phyloP scores from a whole-genome alignment of 1,139 yeast genomes.

The Candida sanyaensis region DNA sequence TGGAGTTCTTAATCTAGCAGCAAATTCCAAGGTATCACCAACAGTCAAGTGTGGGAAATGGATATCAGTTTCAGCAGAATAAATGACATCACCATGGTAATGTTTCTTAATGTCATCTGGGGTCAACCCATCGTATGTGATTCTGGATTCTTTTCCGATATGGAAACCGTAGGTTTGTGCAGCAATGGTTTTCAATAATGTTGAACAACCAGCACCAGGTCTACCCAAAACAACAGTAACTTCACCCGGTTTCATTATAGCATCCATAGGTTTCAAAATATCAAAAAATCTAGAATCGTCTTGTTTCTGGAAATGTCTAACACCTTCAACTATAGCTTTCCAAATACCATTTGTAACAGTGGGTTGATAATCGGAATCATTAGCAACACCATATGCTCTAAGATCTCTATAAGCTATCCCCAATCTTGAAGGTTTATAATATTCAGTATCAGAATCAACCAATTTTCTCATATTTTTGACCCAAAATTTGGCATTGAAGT shows the following conservation, averaged over 20 bases:
- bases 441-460: slow-evolving; percentile 56
- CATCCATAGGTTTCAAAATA: slow-evolving; percentile 36
- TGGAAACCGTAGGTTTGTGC: slow-evolving; percentile 35
- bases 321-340: slow-evolving; percentile 20
- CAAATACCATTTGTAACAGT: slow-evolving; percentile 58
- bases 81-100: slow-evolving; percentile 50
- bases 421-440: slow-evolving; percentile 59
- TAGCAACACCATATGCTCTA: slow-evolving; percentile 71
- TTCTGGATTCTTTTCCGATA: slow-evolving; percentile 25
- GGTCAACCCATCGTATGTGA: slow-evolving; percentile 50
- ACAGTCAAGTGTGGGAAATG: slow-evolving; percentile 57
- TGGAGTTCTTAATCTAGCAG: slow-evolving; percentile 42
- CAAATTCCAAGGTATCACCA: slow-evolving; percentile 50
- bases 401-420: slow-evolving; percentile 71
- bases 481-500: slow-evolving; percentile 49
- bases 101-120: slow-evolving; percentile 47
- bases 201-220: slow-evolving; percentile 37
- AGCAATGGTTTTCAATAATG: slow-evolving; percentile 32
- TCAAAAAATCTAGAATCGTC: slow-evolving; percentile 27
- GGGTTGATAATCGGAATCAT: slow-evolving; percentile 77
- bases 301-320: slow-evolving; percentile 26
- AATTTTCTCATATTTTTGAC: slow-evolving; percentile 64
- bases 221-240: slow-evolving; percentile 36
- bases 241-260: slow-evolving; percentile 30
- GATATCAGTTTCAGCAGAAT: slow-evolving; percentile 52